Base-by-base conservation (phyloP, 768 basidiomycete species). In the Naganishia onofrii region DNA sequence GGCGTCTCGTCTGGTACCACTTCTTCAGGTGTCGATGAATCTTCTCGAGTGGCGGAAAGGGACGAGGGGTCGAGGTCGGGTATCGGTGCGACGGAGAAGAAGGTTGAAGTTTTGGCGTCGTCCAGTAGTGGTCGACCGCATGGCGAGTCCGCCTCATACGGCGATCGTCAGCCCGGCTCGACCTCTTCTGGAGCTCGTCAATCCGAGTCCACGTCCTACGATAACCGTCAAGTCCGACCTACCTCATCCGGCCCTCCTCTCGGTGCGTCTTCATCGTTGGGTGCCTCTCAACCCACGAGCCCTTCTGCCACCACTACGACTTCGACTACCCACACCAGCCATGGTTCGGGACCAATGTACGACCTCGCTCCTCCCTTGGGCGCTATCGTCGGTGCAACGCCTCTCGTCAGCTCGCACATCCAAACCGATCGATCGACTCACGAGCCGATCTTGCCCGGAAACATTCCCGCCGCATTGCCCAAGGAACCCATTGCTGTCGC, bases 401-500 rank as follows among this genome's bases (percentile, higher is more conserved):
- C 54, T 28, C 8, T 34, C 19, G 29, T 44, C 60, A 32, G 36
- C 68, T 54, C 51, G 26, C 52, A 68, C 54, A 53, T 56, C 34
- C 7, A 44, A 31, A 68, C 42, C 5, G 52, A 63, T 28, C 23
- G 12, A 26, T 63, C 60, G 1, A 51, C 19, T 3, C 38, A 63
- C 38, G 42, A 44, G n/a, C 60, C 57, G 3, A 36, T 63, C 23
- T 44, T 63, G 38, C 60, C 60, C 15, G 60, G 60, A n/a, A 63
- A 63, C 38, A 63, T 63, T 26, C 42, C 38, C 23, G 60, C 60
- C 19, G 60, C 60, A 12, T 42, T 63, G 38, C 36, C 60, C 26
- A 38, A 29, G 28, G 60, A 63, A 52, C 65, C 65, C 46, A 34
- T 66, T 28, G 31, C 65, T 13, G 65, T 66, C 48, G 15, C 29